Evolutionary conservation across 768 basidiomycete genomes (phyloP).

Genomic region (Xanthoconium stramineum): DNA sequence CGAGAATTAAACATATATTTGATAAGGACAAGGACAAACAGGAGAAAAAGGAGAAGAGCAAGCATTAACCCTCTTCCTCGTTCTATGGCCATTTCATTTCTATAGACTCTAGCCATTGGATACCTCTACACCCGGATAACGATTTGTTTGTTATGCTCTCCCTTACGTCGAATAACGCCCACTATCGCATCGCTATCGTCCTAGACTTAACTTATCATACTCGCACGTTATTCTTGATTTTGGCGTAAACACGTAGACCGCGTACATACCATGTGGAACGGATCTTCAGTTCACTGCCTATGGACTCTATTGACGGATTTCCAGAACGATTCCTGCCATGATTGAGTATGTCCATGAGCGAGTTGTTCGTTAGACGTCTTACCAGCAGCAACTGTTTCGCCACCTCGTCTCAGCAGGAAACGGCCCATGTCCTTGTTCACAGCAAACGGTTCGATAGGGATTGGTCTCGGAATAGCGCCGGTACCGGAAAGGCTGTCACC

Average conservation of each 20-base stretch:
- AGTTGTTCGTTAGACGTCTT: slow-evolving; percentile 8
- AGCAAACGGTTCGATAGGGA: slow-evolving; percentile 85
- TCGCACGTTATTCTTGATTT: slow-evolving; percentile 8
- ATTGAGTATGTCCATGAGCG: background rate
- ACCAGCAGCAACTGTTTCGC: slow-evolving; percentile 96
- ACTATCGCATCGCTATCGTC: slow-evolving; percentile 7
- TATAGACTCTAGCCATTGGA: background rate
- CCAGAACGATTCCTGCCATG: slow-evolving; percentile 42
- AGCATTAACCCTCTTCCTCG: slow-evolving; percentile 11
- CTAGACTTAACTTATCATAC: slow-evolving; percentile 22
- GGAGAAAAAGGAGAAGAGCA: slow-evolving; percentile 33
- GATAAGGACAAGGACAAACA: slow-evolving; percentile 45
- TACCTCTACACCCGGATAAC: slow-evolving; percentile 7
- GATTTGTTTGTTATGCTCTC: slow-evolving; percentile 15
- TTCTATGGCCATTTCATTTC: background rate
- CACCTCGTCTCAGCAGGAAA: slow-evolving; percentile 79
- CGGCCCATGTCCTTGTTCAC: slow-evolving; percentile 96
- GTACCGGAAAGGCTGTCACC: slow-evolving; percentile 48
- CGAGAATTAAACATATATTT: slow-evolving; percentile 52
- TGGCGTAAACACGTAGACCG: slow-evolving; percentile 13
- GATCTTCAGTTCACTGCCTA: slow-evolving; percentile 1
- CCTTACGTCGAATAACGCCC: slow-evolving; percentile 13
- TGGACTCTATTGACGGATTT: slow-evolving; percentile 32
- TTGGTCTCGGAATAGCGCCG: slow-evolving; percentile 45
- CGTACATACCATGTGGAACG: slow-evolving; percentile 13